Base-by-base conservation (phyloP, 2,329 filamentous ascomycete species). In the Scytalidium lignicola region DNA sequence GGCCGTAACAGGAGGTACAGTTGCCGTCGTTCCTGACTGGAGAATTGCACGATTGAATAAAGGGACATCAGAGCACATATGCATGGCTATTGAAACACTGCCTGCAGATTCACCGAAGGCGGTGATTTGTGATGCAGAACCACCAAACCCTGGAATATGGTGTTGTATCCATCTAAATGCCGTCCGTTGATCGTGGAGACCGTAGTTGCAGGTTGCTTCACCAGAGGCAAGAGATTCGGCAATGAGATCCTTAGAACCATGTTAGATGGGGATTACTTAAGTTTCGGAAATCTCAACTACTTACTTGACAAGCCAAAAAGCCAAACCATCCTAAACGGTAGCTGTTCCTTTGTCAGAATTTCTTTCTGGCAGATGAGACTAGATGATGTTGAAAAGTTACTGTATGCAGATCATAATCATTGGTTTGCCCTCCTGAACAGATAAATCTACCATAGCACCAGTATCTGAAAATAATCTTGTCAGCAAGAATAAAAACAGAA, bases 101-200 rank as follows among this genome's bases (percentile, higher is more conserved):
- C 56, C 56, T 19, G 56, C 56, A 26, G 53, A 74, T 51, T 75
- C 68, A n/a, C 74, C 74, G 17, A 67, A 59, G 17, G 67, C 56
- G 1, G 64, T 66, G 10, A 66, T 49, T 13, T 47, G 52, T 0
- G 52, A 41, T 2, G 62, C 57, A 44, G 67, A 57, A 6, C 65
- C 64, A 3, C 65, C 62, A 43, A 69, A 67, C 1, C 58, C 61
- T 1, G 51, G 29, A 18, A 67, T 61, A 32, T 66, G 46, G 7
- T 56, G 51, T 41, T 62, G 51, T 13, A 68, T 53, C 65, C 64
- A 67, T 52, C 50, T 41, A n/a, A 58, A 58, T 10, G 55, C 55
- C 40, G 49, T 54, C 2, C 43, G 46, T 48, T 53, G 51, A 43
- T 58, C 56, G 50, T 55, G 55, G 2, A 58, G 41, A 5, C 51